A percentile compares a stretch with the other conserved stretches of the same genome.
Evolutionary conservation across 257 asterid species (phyloP).

Genomic region (Coffea eugenioides): DNA sequence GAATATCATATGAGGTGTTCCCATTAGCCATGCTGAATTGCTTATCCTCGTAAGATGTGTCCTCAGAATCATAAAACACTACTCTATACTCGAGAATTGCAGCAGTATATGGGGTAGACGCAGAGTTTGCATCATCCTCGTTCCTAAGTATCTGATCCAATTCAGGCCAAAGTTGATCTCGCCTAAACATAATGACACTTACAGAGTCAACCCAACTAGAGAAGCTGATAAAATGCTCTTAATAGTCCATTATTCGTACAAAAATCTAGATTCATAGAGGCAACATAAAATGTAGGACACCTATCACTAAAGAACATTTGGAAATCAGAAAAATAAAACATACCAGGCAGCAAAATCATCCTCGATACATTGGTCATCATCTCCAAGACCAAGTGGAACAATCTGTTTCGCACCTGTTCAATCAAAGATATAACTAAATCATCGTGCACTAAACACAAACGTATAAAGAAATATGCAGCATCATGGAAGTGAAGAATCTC

Average conservation of each 20-base stretch:
- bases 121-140: constrained; percentile 48
- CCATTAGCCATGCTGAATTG: constrained; percentile 48
- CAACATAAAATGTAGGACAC: not conserved
- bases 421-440: not conserved
- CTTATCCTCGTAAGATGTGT: constrained; percentile 36
- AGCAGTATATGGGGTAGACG: constrained; percentile 67
- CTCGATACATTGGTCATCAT: constrained; percentile 81
- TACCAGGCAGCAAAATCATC: constrained; percentile 81
- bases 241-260: not conserved
- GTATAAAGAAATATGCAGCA: not conserved
- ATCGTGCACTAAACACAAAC: not conserved
- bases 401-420: constrained; percentile 60
- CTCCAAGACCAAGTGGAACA: constrained; percentile 66
- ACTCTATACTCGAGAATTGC: constrained; percentile 62
- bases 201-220: not conserved
- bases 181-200: constrained; percentile 36
- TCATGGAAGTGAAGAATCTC: not conserved
- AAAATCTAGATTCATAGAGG: not conserved
- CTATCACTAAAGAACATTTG: not conserved
- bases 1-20: constrained; percentile 56
- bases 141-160: constrained; percentile 54
- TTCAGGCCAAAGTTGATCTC: constrained; percentile 68
- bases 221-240: not conserved
- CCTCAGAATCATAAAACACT: constrained; percentile 45
- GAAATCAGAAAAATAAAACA: constrained; percentile 7